Evolutionary conservation across 352 stramenopile genomes (phyloP).

Genomic region (Phytophthora sp.): DNA sequence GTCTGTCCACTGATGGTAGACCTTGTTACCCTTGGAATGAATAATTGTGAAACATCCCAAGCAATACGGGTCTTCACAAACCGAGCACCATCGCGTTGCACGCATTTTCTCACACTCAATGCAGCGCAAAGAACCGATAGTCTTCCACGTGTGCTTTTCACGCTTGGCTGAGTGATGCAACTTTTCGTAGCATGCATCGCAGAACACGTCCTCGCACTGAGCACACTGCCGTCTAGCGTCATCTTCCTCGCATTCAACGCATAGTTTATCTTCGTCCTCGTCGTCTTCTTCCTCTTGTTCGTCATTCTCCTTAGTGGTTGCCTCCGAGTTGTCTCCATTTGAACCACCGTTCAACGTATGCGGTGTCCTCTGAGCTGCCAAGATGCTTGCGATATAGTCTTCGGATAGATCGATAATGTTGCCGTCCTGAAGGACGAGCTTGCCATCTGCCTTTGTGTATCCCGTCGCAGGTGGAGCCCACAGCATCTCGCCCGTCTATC

Average conservation of each 20-base stretch:
- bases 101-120: slow-evolving; percentile 89
- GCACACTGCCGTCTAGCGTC: slow-evolving; percentile 68
- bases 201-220: slow-evolving; percentile 84
- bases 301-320: slow-evolving; percentile 12
- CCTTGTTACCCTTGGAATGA: slow-evolving; percentile 84
- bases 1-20: slow-evolving; percentile 68
- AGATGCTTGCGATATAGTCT: slow-evolving; percentile 39
- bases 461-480: slow-evolving; percentile 71
- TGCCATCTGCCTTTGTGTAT: slow-evolving; percentile 74
- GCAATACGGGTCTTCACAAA: slow-evolving; percentile 83
- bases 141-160: slow-evolving; percentile 79
- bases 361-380: slow-evolving; percentile 31
- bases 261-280: slow-evolving; percentile 69
- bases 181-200: slow-evolving; percentile 76
- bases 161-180: slow-evolving; percentile 77
- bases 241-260: slow-evolving; percentile 82
- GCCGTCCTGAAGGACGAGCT: slow-evolving; percentile 74
- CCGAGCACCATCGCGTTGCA: slow-evolving; percentile 75
- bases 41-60: slow-evolving; percentile 86
- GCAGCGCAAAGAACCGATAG: slow-evolving; percentile 75
- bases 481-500: slow-evolving; percentile 67
- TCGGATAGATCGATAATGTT: slow-evolving; percentile 62
- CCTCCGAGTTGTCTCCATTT: not conserved
- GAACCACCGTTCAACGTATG: slow-evolving; percentile 12
- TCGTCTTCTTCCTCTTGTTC: slow-evolving; percentile 37